Evolutionary conservation across 805 yeast genomes (phyloP).

Genomic region (Metschnikowia drakensbergensis): DNA sequence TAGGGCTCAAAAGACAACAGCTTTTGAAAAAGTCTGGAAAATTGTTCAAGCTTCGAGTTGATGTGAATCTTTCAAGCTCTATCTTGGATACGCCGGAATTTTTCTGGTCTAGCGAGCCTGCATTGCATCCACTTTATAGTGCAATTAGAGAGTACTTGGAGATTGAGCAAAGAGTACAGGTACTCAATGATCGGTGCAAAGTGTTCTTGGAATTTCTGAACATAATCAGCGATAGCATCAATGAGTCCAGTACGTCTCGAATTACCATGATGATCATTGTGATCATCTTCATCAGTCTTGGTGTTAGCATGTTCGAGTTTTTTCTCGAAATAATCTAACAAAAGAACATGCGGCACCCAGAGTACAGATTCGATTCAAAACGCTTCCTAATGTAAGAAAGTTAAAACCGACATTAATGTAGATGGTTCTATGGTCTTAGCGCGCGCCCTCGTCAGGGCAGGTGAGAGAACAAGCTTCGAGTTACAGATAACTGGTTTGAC

Average conservation of each 20-base stretch:
- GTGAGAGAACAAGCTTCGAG: too few species aligned
- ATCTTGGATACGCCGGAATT: constrained; percentile 94
- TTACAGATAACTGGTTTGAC: too few species aligned
- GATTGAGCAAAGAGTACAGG: constrained; percentile 92
- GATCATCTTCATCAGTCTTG: constrained; percentile 72
- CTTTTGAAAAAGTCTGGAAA: constrained; percentile 85
- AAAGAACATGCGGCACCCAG: too few species aligned
- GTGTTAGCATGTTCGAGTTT: constrained; percentile 72
- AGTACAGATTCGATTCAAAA: neutral
- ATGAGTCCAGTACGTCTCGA: constrained; percentile 86
- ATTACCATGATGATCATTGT: constrained; percentile 87
- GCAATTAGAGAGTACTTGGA: constrained; percentile 92
- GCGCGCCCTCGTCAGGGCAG: too few species aligned
- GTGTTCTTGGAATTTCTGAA: constrained; percentile 92
- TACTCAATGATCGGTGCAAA: constrained; percentile 87
- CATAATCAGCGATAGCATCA: constrained; percentile 88
- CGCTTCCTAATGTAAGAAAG: neutral
- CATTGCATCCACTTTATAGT: constrained; percentile 83
- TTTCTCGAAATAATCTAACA: constrained; percentile 44
- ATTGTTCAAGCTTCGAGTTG: constrained; percentile 84
- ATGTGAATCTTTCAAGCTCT: constrained; percentile 86
- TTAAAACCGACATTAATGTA: too few species aligned
- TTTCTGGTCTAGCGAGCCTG: constrained; percentile 94
- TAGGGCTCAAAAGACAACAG: constrained; percentile 82
- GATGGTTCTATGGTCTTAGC: too few species aligned